Percentiles rank a stretch among this genome's conserved stretches.
phyloP scores from a whole-genome alignment of 2,329 filamentous ascomycete genomes.

The Colletotrichum chlorophyti region DNA sequence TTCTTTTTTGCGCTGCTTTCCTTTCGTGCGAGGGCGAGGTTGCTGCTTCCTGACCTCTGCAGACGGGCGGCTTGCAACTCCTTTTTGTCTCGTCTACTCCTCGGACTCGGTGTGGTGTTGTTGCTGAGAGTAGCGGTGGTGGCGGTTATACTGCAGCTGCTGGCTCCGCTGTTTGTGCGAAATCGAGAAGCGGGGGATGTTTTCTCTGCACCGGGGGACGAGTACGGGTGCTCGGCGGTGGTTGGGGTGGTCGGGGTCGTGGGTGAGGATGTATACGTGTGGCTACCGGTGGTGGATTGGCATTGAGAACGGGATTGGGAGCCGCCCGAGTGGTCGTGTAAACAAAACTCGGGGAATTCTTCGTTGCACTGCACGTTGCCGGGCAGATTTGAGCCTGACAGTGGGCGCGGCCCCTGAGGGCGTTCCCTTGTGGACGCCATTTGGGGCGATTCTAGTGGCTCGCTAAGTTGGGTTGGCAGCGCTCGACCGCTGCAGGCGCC shows the following conservation, averaged over 20 bases:
- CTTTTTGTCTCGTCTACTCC: slow-evolving; percentile 53
- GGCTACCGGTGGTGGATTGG: slow-evolving; percentile 25
- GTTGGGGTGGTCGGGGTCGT: slow-evolving; percentile 35
- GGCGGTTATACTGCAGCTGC: not conserved
- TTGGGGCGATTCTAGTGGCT: slow-evolving; percentile 28
- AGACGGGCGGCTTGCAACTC: slow-evolving; percentile 57
- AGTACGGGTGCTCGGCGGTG: slow-evolving; percentile 34
- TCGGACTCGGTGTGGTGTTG: slow-evolving; percentile 42
- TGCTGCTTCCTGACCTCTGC: slow-evolving; percentile 51
- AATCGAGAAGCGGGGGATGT: slow-evolving; percentile 31
- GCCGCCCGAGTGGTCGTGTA: slow-evolving; percentile 39
- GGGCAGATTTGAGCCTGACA: slow-evolving; percentile 35
- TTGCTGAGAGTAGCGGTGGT: slow-evolving; percentile 33
- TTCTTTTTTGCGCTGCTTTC: slow-evolving; percentile 37
- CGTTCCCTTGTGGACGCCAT: slow-evolving; percentile 24
- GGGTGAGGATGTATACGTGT: slow-evolving; percentile 32
- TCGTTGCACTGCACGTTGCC: slow-evolving; percentile 44
- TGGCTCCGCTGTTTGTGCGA: slow-evolving; percentile 32
- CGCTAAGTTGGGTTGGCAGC: slow-evolving; percentile 23
- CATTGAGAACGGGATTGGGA: slow-evolving; percentile 19
- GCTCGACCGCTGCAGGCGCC: slow-evolving; percentile 28
- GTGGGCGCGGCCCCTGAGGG: slow-evolving; percentile 27
- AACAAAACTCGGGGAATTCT: slow-evolving; percentile 52
- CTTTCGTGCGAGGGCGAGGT: slow-evolving; percentile 38
- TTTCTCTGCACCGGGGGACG: slow-evolving; percentile 29